Percentiles rank a stretch among this genome's conserved stretches.
Conservation (phyloP, 257 asterid genomes). For the Euphrasia confusa region DNA sequence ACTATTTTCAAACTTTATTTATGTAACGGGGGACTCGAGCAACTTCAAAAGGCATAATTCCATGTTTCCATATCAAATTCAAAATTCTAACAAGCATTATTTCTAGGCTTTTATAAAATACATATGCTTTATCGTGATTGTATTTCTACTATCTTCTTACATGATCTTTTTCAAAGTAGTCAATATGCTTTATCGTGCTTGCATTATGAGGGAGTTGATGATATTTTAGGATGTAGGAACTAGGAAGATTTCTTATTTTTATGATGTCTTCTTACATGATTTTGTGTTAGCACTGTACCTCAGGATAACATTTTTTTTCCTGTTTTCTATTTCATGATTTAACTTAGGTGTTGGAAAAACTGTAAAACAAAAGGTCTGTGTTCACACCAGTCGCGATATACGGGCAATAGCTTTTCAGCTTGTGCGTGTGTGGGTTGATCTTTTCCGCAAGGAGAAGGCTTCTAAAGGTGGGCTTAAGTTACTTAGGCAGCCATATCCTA, state of each 20-base stretch:
- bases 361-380: conserved; percentile 92
- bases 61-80: neutral
- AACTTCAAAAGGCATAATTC: neutral
- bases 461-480: conserved; percentile 58
- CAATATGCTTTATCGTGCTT: conserved; percentile 6
- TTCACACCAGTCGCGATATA: conserved; percentile 98
- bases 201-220: conserved; percentile 6
- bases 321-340: conserved; percentile 16
- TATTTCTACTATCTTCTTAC: conserved; percentile 7
- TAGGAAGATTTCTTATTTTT: conserved; percentile 5
- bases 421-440: conserved; percentile 92
- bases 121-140: neutral
- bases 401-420: conserved; percentile 99
- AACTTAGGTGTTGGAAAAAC: conserved; percentile 85
- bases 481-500: conserved; percentile 43
- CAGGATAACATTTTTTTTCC: conserved; percentile 5
- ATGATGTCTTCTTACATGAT: conserved; percentile 10
- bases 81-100: neutral
- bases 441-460: conserved; percentile 95
- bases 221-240: neutral
- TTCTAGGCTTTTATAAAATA: neutral
- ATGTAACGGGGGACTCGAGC: neutral
- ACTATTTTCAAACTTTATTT: no score
- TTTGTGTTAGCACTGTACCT: conserved; percentile 17
- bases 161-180: neutral